Percentiles rank a stretch among this genome's conserved stretches.
Evolutionary conservation across 2,329 filamentous ascomycete genomes (phyloP).

Genomic region (Stagonosporopsis rhizophila): DNA sequence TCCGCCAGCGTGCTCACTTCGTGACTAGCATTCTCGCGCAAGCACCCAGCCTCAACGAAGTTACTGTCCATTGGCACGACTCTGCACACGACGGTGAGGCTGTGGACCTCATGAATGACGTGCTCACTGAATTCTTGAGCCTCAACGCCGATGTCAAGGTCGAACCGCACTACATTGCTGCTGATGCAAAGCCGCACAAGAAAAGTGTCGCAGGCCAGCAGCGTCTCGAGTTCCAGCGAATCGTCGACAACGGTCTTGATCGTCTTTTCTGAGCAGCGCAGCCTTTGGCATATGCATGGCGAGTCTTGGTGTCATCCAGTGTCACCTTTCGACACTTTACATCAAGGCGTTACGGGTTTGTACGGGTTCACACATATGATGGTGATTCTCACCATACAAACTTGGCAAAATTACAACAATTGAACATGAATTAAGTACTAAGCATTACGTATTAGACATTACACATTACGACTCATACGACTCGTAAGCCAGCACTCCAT

Average conservation of each 20-base stretch:
- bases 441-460: neutral
- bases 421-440: neutral
- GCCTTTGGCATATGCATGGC: neutral
- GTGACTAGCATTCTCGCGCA: conserved; percentile 33
- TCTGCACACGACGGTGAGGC: conserved; percentile 35
- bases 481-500: neutral
- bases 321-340: neutral
- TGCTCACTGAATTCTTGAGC: conserved; percentile 31
- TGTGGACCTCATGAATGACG: conserved; percentile 30
- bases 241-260: conserved; percentile 30
- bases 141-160: conserved; percentile 32
- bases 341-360: neutral
- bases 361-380: neutral
- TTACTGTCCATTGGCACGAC: conserved; percentile 45
- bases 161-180: conserved; percentile 37
- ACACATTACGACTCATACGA: neutral
- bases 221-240: conserved; percentile 41
- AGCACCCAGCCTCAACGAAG: conserved; percentile 35
- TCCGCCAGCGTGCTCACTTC: conserved; percentile 34
- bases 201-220: conserved; percentile 37
- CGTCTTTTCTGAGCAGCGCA: conserved; percentile 19
- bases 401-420: neutral
- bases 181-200: conserved; percentile 31
- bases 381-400: too few relatives aligned
- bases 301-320: neutral